Evolutionary conservation across 176 grass and related monocot species (phyloP), one percentile per base, ranked within the genome.

Genomic region (Pontederia crassipes): DNA sequence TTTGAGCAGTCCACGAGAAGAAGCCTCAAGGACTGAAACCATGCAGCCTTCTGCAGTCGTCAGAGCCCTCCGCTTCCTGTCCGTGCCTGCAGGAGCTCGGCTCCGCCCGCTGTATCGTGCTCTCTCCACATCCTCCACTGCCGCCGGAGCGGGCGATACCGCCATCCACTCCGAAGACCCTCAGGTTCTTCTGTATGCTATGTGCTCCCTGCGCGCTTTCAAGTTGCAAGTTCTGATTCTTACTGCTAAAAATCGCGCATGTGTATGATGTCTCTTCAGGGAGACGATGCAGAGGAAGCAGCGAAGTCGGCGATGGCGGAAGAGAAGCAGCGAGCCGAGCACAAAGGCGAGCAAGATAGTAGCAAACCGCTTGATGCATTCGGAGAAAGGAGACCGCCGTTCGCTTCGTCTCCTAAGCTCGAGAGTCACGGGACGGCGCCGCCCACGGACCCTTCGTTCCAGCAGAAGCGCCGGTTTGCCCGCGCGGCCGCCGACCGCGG

Each of bases 401-500:
- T 86, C 72, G 77, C 79, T 0, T 27, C 82, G 1, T 81, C 89
- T 2, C 65, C 61, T 4, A 86, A 83, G 66, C 70, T 86, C 1
- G 55, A 79, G 48, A 75, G 78, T 0, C 80, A 86, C 18, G 90
- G 79, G 27, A 68, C 83, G 1, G 50, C 64, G 0, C 28, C 58
- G 9, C 6, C 49, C 6, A 51, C 8, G 4, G 85, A 46, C 1
- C 52, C 82, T 0, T 62, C 69, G 20, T 81, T 81, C 55, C 81
- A 79, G 77, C 90, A 89, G 74, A 86, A 55, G 64, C 77, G 82
- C 2, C 82, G 67, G 10, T 1, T 65, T 17, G 78, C 82, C 0
- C 4, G 8, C 3, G 48, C 18, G 12, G 4, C 49, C 18, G 28
- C 59, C 8, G 24, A 54, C 1, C 14, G 55, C 1, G 79, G 65